Evolutionary conservation across 768 basidiomycete genomes (phyloP).

Genomic region (Mrakia hoshinonis): DNA sequence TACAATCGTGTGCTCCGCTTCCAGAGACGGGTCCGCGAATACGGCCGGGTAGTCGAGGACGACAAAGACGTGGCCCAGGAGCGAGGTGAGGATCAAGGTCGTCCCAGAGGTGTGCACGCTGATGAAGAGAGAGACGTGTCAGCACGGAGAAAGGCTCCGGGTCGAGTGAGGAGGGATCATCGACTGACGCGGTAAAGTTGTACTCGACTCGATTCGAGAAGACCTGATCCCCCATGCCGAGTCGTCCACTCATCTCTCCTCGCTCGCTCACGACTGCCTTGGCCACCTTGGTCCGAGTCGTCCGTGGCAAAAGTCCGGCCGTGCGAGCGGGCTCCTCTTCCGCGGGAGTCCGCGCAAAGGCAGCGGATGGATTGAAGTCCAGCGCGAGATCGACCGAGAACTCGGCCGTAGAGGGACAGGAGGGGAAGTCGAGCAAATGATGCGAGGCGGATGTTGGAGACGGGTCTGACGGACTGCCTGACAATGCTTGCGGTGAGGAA

Average conservation of each 20-base stretch:
- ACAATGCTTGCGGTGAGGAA: no score
- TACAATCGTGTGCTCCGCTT: not conserved
- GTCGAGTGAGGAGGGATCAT: not conserved
- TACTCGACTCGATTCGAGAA: slow-evolving; percentile 10
- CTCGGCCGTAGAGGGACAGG: slow-evolving; percentile 11
- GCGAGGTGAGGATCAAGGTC: slow-evolving; percentile 6
- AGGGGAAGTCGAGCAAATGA: slow-evolving; percentile 22
- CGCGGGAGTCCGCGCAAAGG: not conserved
- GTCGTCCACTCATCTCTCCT: not conserved
- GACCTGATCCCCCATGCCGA: not conserved
- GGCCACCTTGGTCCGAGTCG: not conserved
- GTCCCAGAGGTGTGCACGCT: slow-evolving; percentile 13
- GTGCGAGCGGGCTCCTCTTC: not conserved
- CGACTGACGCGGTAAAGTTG: slow-evolving; percentile 15
- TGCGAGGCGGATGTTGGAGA: not conserved
- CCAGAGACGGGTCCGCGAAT: slow-evolving; percentile 9
- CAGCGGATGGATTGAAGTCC: slow-evolving; percentile 1
- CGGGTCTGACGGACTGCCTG: not conserved
- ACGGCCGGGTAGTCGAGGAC: slow-evolving; percentile 19
- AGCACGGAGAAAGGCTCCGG: not conserved
- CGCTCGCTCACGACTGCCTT: slow-evolving; percentile 2
- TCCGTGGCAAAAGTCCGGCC: not conserved
- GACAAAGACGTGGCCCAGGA: slow-evolving; percentile 21
- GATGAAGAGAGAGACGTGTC: not conserved
- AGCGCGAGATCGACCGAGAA: slow-evolving; percentile 12